Percentiles rank a stretch among this genome's conserved stretches.
Evolutionary conservation across 148 eudicot species (phyloP).

Genomic region (Rhododendron henanense): DNA sequence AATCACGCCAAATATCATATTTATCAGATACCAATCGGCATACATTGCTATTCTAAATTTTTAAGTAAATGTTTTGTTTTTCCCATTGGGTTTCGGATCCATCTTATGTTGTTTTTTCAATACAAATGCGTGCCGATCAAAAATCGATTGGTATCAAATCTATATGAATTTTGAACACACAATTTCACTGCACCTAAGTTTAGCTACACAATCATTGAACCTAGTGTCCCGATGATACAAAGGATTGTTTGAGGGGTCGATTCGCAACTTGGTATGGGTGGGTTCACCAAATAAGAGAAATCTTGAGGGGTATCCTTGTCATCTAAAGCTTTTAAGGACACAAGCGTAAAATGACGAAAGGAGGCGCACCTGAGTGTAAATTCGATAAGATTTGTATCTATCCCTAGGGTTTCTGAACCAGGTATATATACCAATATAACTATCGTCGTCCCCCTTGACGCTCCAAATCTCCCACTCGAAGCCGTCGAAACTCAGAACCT

Average conservation of each 20-base stretch:
- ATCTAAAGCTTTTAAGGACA: background rate
- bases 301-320: background rate
- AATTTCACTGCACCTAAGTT: too few relatives aligned
- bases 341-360: background rate
- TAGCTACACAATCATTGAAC: too few relatives aligned
- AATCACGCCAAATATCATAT: too few relatives aligned
- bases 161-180: too few relatives aligned
- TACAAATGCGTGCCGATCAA: too few relatives aligned
- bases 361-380: background rate
- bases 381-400: background rate
- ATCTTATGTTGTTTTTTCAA: too few relatives aligned
- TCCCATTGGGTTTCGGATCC: too few relatives aligned
- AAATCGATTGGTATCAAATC: too few relatives aligned
- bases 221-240: background rate
- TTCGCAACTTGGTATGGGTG: background rate
- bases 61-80: too few relatives aligned
- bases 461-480: background rate
- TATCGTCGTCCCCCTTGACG: background rate
- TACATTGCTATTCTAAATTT: too few relatives aligned
- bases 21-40: too few relatives aligned
- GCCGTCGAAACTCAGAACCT: background rate
- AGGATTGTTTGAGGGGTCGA: background rate
- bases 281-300: background rate
- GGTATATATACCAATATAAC: background rate
- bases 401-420: conserved; percentile 7